Base-by-base conservation (phyloP, 768 basidiomycete species). In the Russula ochroleuca region DNA sequence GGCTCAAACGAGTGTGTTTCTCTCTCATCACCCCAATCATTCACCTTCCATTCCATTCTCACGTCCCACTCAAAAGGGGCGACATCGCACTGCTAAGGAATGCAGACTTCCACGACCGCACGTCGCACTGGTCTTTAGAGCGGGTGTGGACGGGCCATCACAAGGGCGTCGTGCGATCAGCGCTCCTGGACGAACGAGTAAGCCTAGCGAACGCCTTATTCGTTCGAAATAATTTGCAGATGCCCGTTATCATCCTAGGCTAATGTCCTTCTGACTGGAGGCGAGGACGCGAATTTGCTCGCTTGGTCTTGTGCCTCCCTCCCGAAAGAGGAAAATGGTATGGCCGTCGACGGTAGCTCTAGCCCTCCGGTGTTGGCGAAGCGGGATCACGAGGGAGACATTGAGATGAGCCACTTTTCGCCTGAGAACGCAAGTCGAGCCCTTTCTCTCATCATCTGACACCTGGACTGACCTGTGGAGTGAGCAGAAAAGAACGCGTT, bases 1-100 rank as follows among this genome's bases (percentile, higher is more conserved):
- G 90, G 89, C 0, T 89, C 89, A 1, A 90, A 92, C 58, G 85
- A 89, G 90, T 86, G 70, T 37, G 80, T 49, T 8, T 21, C 21
- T 21, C 5, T 38, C 57, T 8, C 43, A 49, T n/a, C 49, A 25
- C 40, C 52, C 13, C 52, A 3, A 8, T 50, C 37, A 40, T 38
- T 3, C 21, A 10, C 2, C 35, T 35, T 35, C n/a, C n/a, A 11
- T 23, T 50, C 3, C 37, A 15, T 51, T 54, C 21, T 54, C 28
- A 49, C 11, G 10, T 23, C 33, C 15, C 5, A 0, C 6, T 6
- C 6, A 13, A 8, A 65, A 76, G 74, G 65, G 75, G 75, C 7
- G 74, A 75, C 41, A 23, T 76, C 31, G 73, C 75, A 2, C 61
- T 75, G 15, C 50, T 75, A 19, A 67, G 71, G 13, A 71, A 67